Conservation (phyloP, 2,329 filamentous ascomycete species). For the Diaporthe batatas region DNA sequence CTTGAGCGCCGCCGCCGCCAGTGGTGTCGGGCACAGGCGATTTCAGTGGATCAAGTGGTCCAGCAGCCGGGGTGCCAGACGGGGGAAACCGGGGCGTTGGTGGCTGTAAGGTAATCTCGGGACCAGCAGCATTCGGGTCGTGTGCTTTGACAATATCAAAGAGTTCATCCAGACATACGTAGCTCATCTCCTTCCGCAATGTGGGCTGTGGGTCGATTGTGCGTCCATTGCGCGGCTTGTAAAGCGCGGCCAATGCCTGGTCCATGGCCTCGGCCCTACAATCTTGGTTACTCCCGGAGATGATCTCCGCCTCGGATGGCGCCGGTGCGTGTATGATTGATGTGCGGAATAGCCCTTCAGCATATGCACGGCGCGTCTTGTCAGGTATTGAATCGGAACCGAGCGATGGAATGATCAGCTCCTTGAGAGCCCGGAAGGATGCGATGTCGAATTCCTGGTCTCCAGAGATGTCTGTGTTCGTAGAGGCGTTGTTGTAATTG, state of each 20-base stretch:
- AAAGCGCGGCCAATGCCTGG: constrained; percentile 63
- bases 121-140: constrained; percentile 54
- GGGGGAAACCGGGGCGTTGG: constrained; percentile 59
- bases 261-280: constrained; percentile 64
- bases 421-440: constrained; percentile 77
- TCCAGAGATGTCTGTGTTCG: constrained; percentile 63
- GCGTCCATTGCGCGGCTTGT: constrained; percentile 75
- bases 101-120: constrained; percentile 57
- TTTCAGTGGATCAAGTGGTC: constrained; percentile 39
- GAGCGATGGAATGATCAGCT: constrained; percentile 80
- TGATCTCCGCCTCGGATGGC: constrained; percentile 68
- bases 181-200: constrained; percentile 78
- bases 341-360: constrained; percentile 81
- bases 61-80: constrained; percentile 44
- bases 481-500: constrained; percentile 64
- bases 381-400: constrained; percentile 76
- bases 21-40: constrained; percentile 40
- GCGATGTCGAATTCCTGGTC: constrained; percentile 88
- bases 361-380: constrained; percentile 76
- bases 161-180: constrained; percentile 84
- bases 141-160: constrained; percentile 74
- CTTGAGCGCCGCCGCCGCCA: constrained; percentile 21
- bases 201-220: constrained; percentile 78
- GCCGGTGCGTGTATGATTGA: constrained; percentile 82
- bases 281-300: constrained; percentile 61